phyloP scores from a whole-genome alignment of 2,329 filamentous ascomycete species.

The Dactylellina sp. region DNA sequence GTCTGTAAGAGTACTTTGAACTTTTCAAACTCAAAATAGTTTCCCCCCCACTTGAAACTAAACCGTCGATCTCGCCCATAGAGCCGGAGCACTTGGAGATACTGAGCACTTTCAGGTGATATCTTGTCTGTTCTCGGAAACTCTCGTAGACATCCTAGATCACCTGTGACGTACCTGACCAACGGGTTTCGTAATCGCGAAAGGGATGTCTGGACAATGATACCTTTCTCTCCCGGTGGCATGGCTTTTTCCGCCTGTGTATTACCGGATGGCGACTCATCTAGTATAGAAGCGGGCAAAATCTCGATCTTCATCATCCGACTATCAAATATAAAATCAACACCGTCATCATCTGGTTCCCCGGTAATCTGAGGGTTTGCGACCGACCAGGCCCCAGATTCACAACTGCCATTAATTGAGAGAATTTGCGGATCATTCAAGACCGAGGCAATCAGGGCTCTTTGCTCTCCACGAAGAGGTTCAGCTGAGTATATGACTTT shows the following conservation, averaged over 20 bases:
- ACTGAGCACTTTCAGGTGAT: conserved; percentile 45
- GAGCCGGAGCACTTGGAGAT: conserved; percentile 63
- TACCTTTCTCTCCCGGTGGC: conserved; percentile 62
- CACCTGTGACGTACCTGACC: conserved; percentile 66
- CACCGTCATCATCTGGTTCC: conserved; percentile 45
- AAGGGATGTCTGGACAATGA: conserved; percentile 65
- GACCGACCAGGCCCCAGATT: conserved; percentile 65
- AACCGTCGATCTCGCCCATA: conserved; percentile 64
- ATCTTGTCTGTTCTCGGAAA: conserved; percentile 59
- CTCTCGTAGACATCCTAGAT: conserved; percentile 64
- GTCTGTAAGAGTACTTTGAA: conserved; percentile 59
- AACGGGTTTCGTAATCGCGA: conserved; percentile 65
- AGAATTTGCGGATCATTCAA: conserved; percentile 60
- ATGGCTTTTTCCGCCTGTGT: conserved; percentile 45
- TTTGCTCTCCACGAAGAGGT: conserved; percentile 61
- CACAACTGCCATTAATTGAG: conserved; percentile 65
- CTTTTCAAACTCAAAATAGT: conserved; percentile 63
- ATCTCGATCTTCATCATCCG: conserved; percentile 64
- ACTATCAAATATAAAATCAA: conserved; percentile 64
- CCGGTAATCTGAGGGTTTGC: conserved; percentile 62
- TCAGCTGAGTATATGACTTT: conserved; percentile 68
- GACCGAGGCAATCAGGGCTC: conserved; percentile 61
- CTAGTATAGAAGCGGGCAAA: conserved; percentile 57
- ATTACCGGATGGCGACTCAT: not conserved
- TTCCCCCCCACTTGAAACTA: conserved; percentile 65